Percentiles rank a stretch among this genome's conserved stretches.
phyloP scores from a whole-genome alignment of 2,329 filamentous ascomycete species.

The Sarocladium kiliense region DNA sequence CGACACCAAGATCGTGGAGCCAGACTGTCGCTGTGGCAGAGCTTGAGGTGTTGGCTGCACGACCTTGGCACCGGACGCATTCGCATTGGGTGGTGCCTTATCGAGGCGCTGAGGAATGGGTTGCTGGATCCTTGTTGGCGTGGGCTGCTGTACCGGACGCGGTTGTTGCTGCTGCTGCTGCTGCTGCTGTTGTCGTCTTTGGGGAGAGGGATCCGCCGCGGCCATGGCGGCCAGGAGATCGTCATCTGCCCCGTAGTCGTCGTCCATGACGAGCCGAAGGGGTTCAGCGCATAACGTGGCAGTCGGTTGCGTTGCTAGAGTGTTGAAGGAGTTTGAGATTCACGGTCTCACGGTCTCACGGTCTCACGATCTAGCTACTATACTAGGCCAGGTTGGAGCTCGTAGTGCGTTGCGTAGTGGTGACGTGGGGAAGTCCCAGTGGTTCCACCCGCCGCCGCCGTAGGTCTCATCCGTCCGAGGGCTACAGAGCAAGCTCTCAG shows the following conservation, averaged over 20 bases:
- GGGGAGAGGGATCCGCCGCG: slow-evolving; percentile 33
- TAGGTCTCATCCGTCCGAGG: too few species aligned
- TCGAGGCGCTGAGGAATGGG: slow-evolving; percentile 53
- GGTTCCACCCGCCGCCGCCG: too few species aligned
- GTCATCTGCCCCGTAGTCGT: slow-evolving; percentile 54
- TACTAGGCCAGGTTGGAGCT: too few species aligned
- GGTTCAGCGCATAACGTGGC: slow-evolving; percentile 13
- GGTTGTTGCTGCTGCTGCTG: slow-evolving; percentile 5
- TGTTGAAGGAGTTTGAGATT: slow-evolving; percentile 11
- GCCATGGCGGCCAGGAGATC: slow-evolving; percentile 53
- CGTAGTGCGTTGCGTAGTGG: too few species aligned
- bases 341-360: too few species aligned
- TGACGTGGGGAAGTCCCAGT: background rate
- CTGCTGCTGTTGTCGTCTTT: background rate
- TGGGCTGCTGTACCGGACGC: slow-evolving; percentile 30
- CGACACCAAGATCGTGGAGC: slow-evolving; percentile 82
- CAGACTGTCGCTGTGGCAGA: slow-evolving; percentile 56
- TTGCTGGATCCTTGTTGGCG: slow-evolving; percentile 34
- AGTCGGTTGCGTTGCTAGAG: background rate
- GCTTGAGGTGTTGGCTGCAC: slow-evolving; percentile 87
- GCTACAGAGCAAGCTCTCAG: too few species aligned
- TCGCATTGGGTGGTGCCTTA: slow-evolving; percentile 30
- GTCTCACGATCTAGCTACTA: too few species aligned
- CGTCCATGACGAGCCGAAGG: slow-evolving; percentile 37
- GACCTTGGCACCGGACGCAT: slow-evolving; percentile 45